Base-by-base conservation (phyloP, 2,329 filamentous ascomycete genomes). In the Claviceps sorghi region DNA sequence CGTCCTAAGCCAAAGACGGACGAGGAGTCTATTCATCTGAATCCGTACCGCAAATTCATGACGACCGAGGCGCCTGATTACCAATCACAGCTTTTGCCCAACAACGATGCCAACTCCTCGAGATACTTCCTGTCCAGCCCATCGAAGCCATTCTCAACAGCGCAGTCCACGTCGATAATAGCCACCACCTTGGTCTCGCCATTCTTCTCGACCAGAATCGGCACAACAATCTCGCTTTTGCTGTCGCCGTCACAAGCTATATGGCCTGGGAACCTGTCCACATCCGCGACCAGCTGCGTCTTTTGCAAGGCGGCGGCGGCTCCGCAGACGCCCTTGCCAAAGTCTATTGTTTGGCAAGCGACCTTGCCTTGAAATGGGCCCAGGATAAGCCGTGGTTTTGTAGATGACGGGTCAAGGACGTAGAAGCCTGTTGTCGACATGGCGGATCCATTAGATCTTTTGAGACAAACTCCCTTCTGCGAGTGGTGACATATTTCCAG, bases 151-250 rank as follows among this genome's bases (percentile, higher is more conserved):
- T 76, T 67, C 50, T 76, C 58, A 38, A 76, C 78, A 1, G 82
- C 79, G 62, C 87, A 91, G 65, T 93, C 87, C 26, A 91, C 73
- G 61, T 93, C 87, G 54, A 93, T 87, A 57, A 91, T 86, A 2
- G 81, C 86, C 22, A 86, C 81, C 6, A 84, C 69, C 69, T 77
- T 71, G 26, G 57, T 62, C 45, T 59, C 57, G 26, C 61, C 65
- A 44, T 61, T 60, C 50, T 59, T 50, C 4, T 61, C 58, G 17
- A 61, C 62, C 5, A 84, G 57, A 55, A 91, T 77, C 2, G 87
- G 87, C 48, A 91, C 86, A 19, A 93, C 87, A 63, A 93, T 83
- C 71, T 93, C 87, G 63, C 86, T 90, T 69, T 73, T 78, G 60
- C 80, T 87, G 53, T 80, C 83, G 4, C 79, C 78, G 65, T 93